Evolutionary conservation across 1,284 basidiomycete genomes (phyloP), one percentile per base, ranked within the genome.

Genomic region (Ceratobasidium papillatum): DNA sequence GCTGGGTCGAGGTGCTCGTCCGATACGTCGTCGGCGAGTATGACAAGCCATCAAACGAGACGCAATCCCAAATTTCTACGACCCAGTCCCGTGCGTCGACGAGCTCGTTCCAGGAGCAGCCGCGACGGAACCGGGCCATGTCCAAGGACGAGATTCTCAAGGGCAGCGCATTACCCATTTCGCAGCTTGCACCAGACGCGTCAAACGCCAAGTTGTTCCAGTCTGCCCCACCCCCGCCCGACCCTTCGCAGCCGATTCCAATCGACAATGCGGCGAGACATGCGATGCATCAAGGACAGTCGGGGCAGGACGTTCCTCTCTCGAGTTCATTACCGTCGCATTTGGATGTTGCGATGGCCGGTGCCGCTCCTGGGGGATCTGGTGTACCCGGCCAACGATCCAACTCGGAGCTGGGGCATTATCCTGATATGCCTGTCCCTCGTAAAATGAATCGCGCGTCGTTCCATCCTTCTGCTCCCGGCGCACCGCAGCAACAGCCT

Each of bases 1-100:
- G 87, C 74, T 99, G 97, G 97, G 96, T 99, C 43, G 92, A 96
- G 75, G 91, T 95, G 77, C 90, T 99, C 51, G 94, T 97, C 62
- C 89, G 92, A 56, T 95, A 84, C 76, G 81, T 85, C n/a, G 78
- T 78, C 3, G 80, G 81, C 25, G 78, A 79, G 27, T 79, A 78
- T 59, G 68, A 74, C 47, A 69, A 41, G 34, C 41, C 41, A 22
- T 61, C 58, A 41, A 17, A 3, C 36, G 36, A 47, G 56, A 27
- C 38, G 56, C 63, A 74, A 58, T 58, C 66, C 1, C 66, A 58
- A 32, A 14, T 43, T 17, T 52, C 64, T 38, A 56, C 43, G 1
- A 76, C 80, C 27, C 86, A 86, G 76, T 84, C 88, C n/a, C 87
- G 89, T 58, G 84, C 88, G 34, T 91, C 90, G 77, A 87, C 87